These are phyloP conservation scores for Pestalotiopsis sp. DNA, from an alignment of 2,329 filamentous ascomycete genomes.

Conservation along the genomic window DNA sequence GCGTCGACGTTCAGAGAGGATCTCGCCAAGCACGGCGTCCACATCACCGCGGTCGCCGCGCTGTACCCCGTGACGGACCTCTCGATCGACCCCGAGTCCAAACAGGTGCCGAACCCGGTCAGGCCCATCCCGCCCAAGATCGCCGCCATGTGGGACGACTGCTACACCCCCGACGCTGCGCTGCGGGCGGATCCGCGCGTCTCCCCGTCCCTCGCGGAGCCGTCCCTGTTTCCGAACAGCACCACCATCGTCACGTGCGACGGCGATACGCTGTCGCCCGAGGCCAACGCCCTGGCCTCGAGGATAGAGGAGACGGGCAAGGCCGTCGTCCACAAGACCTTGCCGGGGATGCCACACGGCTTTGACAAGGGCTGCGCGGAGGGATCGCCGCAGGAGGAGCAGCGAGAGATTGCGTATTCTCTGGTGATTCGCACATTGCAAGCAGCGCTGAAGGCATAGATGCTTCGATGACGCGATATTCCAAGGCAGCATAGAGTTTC, in stretches of 20 bases:
- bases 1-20: background rate
- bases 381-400: constrained; percentile 8
- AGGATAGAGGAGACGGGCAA: constrained; percentile 1
- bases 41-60: constrained; percentile 7
- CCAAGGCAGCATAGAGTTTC: background rate
- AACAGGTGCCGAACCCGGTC: constrained; percentile 15
- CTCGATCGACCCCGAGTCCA: constrained; percentile 13
- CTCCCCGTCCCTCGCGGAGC: constrained; percentile 16
- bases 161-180: constrained; percentile 16
- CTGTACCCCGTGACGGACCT: constrained; percentile 17
- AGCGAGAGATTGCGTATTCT: constrained; percentile 10
- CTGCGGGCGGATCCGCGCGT: constrained; percentile 15
- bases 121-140: constrained; percentile 10
- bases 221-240: constrained; percentile 14
- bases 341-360: constrained; percentile 13
- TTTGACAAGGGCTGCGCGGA: constrained; percentile 15
- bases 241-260: constrained; percentile 16
- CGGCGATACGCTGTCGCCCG: constrained; percentile 16
- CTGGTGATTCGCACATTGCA: background rate
- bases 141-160: constrained; percentile 15
- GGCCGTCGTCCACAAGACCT: constrained; percentile 9
- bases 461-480: background rate
- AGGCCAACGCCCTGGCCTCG: constrained; percentile 12
- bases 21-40: background rate
- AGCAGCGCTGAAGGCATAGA: background rate